Evolutionary conservation across 1,284 basidiomycete genomes (phyloP), one percentile per base, ranked within the genome.

Genomic region (Inonotus obliquus): DNA sequence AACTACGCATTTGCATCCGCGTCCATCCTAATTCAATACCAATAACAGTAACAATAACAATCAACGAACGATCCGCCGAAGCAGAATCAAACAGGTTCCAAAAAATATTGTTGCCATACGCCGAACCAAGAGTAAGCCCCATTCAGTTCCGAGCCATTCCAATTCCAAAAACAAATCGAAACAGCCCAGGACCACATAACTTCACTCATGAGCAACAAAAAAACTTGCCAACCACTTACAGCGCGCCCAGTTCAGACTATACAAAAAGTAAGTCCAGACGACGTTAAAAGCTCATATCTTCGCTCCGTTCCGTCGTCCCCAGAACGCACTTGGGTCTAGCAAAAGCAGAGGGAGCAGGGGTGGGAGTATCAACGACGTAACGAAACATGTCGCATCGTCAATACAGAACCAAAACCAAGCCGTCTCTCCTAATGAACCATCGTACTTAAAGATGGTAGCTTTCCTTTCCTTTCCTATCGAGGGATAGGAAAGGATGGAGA

Each of bases 51-150:
- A n/a, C 41, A 52, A 61, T 23, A 47, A 51, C 59, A 65, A 52
- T 77, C 81, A 81, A 79, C 73, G 66, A 75, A 69, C 84, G 74
- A 62, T 68, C 19, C 17, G 19, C 19, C 79, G 61, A 66, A 65
- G 55, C 56, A 68, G 61, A 63, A 27, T 60, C 56, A 72, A 75
- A 76, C 76, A 80, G 41, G 1, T 11, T 44, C 41, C 48, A 81
- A 84, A 84, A 81, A 80, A 73, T 71, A 67, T 65, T 60, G 69
- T 69, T 71, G 74, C 17, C 1, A 4, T 21, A 44, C 79, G 83
- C 80, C 83, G 82, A n/a, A 77, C 76, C 73, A 81, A 88, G 86
- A 91, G 87, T 91, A 86, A 91, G 89, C 89, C 89, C 89, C 89
- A 90, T 91, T 91, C 81, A 79, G 89, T 90, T 89, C 68, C 67